Base-by-base conservation (phyloP, 2,329 filamentous ascomycete genomes). In the Coniochaeta pulveracea region DNA sequence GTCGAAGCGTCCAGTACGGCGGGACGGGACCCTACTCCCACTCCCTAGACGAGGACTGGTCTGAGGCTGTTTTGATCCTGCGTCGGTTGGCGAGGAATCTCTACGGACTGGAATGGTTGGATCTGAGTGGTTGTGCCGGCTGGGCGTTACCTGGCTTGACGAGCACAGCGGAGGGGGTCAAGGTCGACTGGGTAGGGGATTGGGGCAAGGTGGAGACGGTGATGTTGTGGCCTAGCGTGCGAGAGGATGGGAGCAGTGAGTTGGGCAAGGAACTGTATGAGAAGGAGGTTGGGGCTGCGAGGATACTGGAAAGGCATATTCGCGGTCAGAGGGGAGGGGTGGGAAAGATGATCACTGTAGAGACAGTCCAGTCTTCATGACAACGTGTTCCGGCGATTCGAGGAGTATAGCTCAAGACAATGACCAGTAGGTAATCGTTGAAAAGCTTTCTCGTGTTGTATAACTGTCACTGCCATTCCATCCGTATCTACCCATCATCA, bases 51-150 rank as follows among this genome's bases (percentile, higher is more conserved):
- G 54, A 64, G 23, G 72, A 78, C 50, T 78, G 68, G 66, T 62
- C 61, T 17, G 74, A 78, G 47, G 69, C 72, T 0, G 60, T 75
- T 5, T 49, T 70, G 12, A 51, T 78, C 3, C 51, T 79, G 31
- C 63, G 65, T 32, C 61, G 65, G 39, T 53, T 80, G 10, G 71
- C 69, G 49, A 61, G 58, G 39, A 55, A 52, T 14, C 54, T 76
- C 6, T 78, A 78, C 44, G 52, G 65, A 12, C 58, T 80, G 2
- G 72, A 77, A 47, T 73, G 70, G 33, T 57, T 80, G 6, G 72
- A 78, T 44, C 50, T 80, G 24, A 75, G 69, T 1, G 75, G 74
- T 2, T 79, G 75, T 41, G 54, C 51, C 1, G 49, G 61, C 11
- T 80, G 75, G 75, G 59, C 61, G 37, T n/a, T n/a, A n/a, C 54